Base-by-base conservation (phyloP, 2,329 filamentous ascomycete genomes). In the Nannizziopsis barbatae region DNA sequence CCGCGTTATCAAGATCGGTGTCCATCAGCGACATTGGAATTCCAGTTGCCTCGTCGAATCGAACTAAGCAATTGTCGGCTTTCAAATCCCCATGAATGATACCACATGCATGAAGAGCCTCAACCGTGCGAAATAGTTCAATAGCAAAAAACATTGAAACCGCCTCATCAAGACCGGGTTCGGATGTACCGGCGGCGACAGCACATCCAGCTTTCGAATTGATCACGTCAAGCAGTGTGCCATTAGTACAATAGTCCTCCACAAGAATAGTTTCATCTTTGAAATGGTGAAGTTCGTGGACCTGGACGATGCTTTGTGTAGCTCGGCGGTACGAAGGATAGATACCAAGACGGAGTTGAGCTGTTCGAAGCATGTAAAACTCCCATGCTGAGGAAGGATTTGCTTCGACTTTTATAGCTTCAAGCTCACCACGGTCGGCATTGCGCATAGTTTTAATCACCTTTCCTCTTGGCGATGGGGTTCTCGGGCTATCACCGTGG, bases 111-210 rank as follows among this genome's bases (percentile, higher is more conserved):
- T 98, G 92, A 17, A 98, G 74, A 0, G 83, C 82, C 68, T 96
- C 92, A 2, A 95, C 77, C 0, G 87, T 94, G 43, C 92, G 84
- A 57, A 98, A 75, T 5, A 98, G 76, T 66, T 98, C 92, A 52
- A 96, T 75, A 6, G 86, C 77, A 69, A 96, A 94, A 72, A 95
- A 96, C 87, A 96, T 95, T 57, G 85, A 86, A 1, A 96, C 73
- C 42, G 77, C 75, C 66, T 98, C 92, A 57, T 98, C 92, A 77
- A 98, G 86, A 12, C 84, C 82, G 1, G 80, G 80, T 31, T 71
- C 68, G 8, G 64, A 59, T 30, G 69, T 67, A 12, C 67, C 63
- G 2, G 65, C 60, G 4, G 77, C 76, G 1, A 76, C 64, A 31
- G 64, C 66, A 3, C 62, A 58, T 53, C 93, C 86, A 14, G 77